These are phyloP conservation scores for Rhododendron williamsianum DNA, from an alignment of 148 eudicot genomes.

Conservation along the genomic window DNA sequence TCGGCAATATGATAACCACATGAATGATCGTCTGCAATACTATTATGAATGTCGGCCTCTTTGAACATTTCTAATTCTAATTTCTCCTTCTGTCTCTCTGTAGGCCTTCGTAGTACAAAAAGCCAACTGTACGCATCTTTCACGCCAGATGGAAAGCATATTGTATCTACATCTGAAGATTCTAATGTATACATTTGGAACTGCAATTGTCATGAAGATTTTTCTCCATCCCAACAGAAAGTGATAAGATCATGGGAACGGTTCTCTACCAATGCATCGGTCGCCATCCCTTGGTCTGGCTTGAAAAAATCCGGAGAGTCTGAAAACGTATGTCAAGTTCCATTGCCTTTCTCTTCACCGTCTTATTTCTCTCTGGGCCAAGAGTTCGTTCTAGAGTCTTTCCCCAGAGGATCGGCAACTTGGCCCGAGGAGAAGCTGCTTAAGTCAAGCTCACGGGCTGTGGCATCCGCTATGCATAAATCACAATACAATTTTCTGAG, in stretches of 20 bases:
- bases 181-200: constrained; percentile 79
- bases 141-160: constrained; percentile 75
- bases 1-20: not conserved
- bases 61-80: not conserved
- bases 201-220: constrained; percentile 26
- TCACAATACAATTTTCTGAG: constrained; percentile 68
- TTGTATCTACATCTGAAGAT: constrained; percentile 73
- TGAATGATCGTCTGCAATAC: not conserved
- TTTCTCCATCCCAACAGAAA: constrained; percentile 32
- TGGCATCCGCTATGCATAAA: constrained; percentile 36
- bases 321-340: constrained; percentile 22
- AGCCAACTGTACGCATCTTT: constrained; percentile 58
- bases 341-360: constrained; percentile 39
- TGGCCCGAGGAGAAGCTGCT: constrained; percentile 96
- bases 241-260: constrained; percentile 57
- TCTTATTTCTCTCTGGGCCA: constrained; percentile 42
- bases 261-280: constrained; percentile 62
- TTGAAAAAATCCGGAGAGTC: constrained; percentile 31
- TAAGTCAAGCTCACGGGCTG: constrained; percentile 22
- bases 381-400: constrained; percentile 47
- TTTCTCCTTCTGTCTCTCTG: not conserved
- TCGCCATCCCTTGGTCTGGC: constrained; percentile 91
- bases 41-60: not conserved
- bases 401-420: constrained; percentile 70
- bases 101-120: constrained; percentile 56